phyloP scores from a whole-genome alignment of 805 yeast species.

The Saccharomycopsis amapae region DNA sequence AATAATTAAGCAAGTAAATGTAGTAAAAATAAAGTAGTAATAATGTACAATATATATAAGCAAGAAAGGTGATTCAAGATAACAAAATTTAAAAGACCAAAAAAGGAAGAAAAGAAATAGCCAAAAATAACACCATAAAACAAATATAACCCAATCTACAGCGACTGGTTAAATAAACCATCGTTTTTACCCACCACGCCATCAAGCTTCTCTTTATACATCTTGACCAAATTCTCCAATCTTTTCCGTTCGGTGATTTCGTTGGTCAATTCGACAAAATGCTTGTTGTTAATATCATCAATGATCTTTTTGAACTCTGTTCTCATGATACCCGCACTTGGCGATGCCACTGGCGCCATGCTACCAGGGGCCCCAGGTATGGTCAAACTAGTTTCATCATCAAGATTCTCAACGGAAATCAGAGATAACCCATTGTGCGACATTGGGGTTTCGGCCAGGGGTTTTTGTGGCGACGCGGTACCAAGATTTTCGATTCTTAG shows the following conservation, averaged over 20 bases:
- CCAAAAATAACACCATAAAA: background rate
- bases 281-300: conserved; percentile 39
- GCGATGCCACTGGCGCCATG: conserved; percentile 1
- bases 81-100: background rate
- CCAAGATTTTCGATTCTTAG: conserved; percentile 36
- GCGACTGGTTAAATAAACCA: too few relatives aligned
- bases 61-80: too few relatives aligned
- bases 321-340: conserved; percentile 20
- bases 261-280: conserved; percentile 37
- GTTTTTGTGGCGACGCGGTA: background rate
- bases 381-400: too few relatives aligned
- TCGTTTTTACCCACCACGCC: background rate
- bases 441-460: background rate
- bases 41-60: too few relatives aligned
- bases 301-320: conserved; percentile 25
- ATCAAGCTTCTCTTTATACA: conserved; percentile 16
- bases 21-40: too few relatives aligned
- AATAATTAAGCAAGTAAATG: too few relatives aligned
- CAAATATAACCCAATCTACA: too few relatives aligned
- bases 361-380: background rate
- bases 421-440: too few relatives aligned
- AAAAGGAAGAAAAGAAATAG: conserved; percentile 7
- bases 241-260: conserved; percentile 35
- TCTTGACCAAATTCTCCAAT: conserved; percentile 24
- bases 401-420: too few relatives aligned